phyloP scores from a whole-genome alignment of 2,329 filamentous ascomycete species.

The Coccinonectria pachysandricola region DNA sequence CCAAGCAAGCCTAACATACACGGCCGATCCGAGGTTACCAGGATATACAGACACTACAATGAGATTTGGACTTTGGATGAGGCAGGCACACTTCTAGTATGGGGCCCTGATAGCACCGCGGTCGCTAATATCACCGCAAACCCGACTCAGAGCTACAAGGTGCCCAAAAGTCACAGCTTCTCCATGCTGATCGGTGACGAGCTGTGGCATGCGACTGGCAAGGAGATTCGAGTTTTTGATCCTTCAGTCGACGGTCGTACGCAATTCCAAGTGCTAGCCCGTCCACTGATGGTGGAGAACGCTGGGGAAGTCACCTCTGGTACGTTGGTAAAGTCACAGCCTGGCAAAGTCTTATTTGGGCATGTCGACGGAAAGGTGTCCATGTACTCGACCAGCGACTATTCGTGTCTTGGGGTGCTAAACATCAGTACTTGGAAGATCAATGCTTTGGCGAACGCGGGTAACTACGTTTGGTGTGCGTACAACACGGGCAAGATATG shows the following conservation, averaged over 20 bases:
- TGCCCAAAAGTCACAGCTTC: slow-evolving; percentile 75
- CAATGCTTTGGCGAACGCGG: slow-evolving; percentile 72
- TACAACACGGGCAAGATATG: slow-evolving; percentile 92
- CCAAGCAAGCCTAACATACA: slow-evolving; percentile 63
- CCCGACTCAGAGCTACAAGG: slow-evolving; percentile 62
- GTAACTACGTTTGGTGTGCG: slow-evolving; percentile 78
- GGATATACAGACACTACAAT: slow-evolving; percentile 75
- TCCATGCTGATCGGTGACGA: slow-evolving; percentile 79
- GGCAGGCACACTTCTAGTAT: slow-evolving; percentile 74
- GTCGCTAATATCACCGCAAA: slow-evolving; percentile 64
- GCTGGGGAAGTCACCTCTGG: slow-evolving; percentile 84
- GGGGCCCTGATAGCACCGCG: slow-evolving; percentile 65
- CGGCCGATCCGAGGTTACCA: slow-evolving; percentile 66
- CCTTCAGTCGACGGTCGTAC: slow-evolving; percentile 58
- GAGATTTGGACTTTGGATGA: slow-evolving; percentile 95
- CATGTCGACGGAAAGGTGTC: slow-evolving; percentile 91
- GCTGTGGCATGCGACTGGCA: slow-evolving; percentile 81
- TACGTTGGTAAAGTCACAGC: slow-evolving; percentile 61
- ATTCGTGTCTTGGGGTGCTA: slow-evolving; percentile 66
- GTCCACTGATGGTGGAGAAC: slow-evolving; percentile 59
- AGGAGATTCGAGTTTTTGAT: slow-evolving; percentile 75
- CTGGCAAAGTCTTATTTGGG: slow-evolving; percentile 77
- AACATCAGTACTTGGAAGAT: slow-evolving; percentile 94
- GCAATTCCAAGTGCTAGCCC: slow-evolving; percentile 65
- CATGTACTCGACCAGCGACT: slow-evolving; percentile 74